Evolutionary conservation across 1,284 basidiomycete species (phyloP).

Genomic region (Moesziomyces parantarcticus): DNA sequence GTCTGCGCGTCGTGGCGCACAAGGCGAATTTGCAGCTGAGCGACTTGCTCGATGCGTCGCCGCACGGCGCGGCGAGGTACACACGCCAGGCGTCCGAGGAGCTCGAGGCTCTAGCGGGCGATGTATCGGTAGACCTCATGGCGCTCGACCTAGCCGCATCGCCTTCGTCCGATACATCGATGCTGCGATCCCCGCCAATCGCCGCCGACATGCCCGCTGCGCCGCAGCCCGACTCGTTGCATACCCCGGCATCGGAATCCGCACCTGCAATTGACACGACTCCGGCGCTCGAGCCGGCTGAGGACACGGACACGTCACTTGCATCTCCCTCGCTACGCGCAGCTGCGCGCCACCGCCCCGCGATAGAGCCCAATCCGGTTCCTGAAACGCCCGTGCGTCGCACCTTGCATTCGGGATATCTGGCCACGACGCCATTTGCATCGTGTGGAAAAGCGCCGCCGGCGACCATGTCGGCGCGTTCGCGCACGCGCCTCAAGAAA

Average conservation of each 20-base stretch:
- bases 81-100: slow-evolving; percentile 24
- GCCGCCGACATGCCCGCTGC: background rate
- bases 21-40: slow-evolving; percentile 40
- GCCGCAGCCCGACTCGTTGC: no score
- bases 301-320: slow-evolving; percentile 15
- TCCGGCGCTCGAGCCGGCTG: slow-evolving; percentile 13
- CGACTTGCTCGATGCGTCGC: slow-evolving; percentile 14
- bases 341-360: slow-evolving; percentile 11
- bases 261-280: background rate
- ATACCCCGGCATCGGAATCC: background rate
- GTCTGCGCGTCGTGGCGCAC: slow-evolving; percentile 35
- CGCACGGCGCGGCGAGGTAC: background rate
- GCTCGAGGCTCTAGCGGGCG: slow-evolving; percentile 26
- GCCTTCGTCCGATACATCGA: slow-evolving; percentile 25
- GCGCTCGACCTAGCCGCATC: slow-evolving; percentile 31
- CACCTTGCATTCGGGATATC: slow-evolving; percentile 15
- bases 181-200: slow-evolving; percentile 22
- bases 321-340: slow-evolving; percentile 35
- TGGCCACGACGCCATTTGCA: slow-evolving; percentile 23
- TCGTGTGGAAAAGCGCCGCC: slow-evolving; percentile 9
- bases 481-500: slow-evolving; percentile 22
- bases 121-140: slow-evolving; percentile 37
- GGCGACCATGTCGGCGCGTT: slow-evolving; percentile 23
- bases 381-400: slow-evolving; percentile 19
- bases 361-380: no score